Conservation (phyloP, 805 yeast species). For the Sugiyamaella valdiviana region DNA sequence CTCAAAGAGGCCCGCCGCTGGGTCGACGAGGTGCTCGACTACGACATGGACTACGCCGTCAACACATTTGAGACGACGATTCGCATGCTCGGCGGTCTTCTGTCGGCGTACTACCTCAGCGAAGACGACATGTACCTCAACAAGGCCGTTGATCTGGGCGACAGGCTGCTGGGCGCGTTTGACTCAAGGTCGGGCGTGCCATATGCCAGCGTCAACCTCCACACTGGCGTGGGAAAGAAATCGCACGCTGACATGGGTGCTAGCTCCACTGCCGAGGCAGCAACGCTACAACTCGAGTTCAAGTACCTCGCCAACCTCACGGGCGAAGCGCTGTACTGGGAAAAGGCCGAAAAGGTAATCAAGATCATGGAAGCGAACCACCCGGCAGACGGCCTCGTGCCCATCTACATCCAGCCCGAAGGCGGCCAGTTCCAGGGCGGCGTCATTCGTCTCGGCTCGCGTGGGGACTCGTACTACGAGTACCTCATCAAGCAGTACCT, state of each 20-base stretch:
- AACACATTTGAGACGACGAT: constrained; percentile 92
- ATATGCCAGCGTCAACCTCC: constrained; percentile 67
- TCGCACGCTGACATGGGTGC: constrained; percentile 70
- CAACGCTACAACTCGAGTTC: constrained; percentile 81
- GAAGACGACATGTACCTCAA: constrained; percentile 65
- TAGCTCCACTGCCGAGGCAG: constrained; percentile 82
- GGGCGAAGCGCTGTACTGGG: constrained; percentile 76
- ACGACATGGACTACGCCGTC: constrained; percentile 66
- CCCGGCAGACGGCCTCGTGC: constrained; percentile 71
- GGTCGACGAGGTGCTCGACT: constrained; percentile 64
- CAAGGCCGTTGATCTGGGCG: constrained; percentile 75
- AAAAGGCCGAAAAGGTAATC: constrained; percentile 68
- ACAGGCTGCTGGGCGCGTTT: constrained; percentile 64
- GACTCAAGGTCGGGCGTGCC: constrained; percentile 66
- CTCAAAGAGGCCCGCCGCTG: constrained; percentile 60
- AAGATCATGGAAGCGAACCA: constrained; percentile 57
- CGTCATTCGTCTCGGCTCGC: constrained; percentile 73
- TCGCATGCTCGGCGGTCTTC: constrained; percentile 87
- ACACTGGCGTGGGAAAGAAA: constrained; percentile 52
- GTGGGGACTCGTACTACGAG: constrained; percentile 93
- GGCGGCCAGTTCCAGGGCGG: constrained; percentile 61
- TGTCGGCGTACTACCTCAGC: constrained; percentile 72
- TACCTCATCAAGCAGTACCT: constrained; percentile 79
- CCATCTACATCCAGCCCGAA: constrained; percentile 71
- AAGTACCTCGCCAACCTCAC: constrained; percentile 75